Conservation (phyloP, 2,329 filamentous ascomycete species). For the Gremmenia infestans region DNA sequence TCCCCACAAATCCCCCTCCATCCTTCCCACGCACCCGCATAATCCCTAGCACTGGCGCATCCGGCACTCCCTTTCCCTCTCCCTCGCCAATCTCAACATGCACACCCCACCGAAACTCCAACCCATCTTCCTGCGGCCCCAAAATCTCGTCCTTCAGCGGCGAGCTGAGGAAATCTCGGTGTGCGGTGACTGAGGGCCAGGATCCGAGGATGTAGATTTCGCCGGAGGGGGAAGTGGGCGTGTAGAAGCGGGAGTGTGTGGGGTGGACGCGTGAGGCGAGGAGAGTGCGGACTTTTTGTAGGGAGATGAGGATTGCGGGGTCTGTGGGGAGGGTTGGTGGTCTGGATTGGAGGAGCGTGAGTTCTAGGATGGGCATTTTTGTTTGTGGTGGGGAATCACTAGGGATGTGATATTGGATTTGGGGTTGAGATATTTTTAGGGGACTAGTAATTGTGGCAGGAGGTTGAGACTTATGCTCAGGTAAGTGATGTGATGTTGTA, state of each 20-base stretch:
- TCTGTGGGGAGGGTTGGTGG: neutral
- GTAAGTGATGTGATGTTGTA: too few relatives aligned
- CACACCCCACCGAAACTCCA: neutral
- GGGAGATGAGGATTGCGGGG: neutral
- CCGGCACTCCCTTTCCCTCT: neutral
- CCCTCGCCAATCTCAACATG: neutral
- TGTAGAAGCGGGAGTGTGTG: conserved; percentile 3
- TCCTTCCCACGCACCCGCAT: neutral
- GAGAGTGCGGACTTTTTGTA: neutral
- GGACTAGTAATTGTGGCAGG: too few relatives aligned
- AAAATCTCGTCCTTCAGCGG: neutral
- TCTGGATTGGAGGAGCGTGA: neutral
- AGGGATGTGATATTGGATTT: too few relatives aligned
- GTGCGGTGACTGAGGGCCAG: neutral
- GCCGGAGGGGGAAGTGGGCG: neutral
- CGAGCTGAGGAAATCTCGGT: neutral
- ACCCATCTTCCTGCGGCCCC: neutral
- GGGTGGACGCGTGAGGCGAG: neutral
- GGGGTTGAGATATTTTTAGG: too few relatives aligned
- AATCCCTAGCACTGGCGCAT: neutral
- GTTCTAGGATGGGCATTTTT: conserved; percentile 35
- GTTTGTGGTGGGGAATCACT: too few relatives aligned
- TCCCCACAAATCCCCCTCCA: neutral
- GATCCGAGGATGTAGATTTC: conserved; percentile 3
- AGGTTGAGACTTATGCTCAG: too few relatives aligned